Evolutionary conservation across 257 asterid genomes (phyloP), one percentile per base, ranked within the genome.

Genomic region (Leonotis leonurus): DNA sequence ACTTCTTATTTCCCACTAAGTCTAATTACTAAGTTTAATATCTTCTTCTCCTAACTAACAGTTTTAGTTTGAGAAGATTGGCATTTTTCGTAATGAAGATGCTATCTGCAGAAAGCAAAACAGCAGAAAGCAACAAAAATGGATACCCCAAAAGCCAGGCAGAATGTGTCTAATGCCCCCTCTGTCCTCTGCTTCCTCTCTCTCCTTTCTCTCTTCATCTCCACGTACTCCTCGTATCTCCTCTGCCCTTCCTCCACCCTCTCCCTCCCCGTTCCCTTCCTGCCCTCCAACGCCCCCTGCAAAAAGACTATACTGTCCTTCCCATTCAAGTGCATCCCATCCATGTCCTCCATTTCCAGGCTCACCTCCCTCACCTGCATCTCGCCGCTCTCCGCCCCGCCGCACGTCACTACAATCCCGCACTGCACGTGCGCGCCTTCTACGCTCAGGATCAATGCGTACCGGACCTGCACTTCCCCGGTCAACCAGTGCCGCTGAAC

Each of bases 401-500:
- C 79, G 83, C 95, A 86, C 64, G 85, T 87, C 75, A 83, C 84
- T 69, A 81, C 72, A 27, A 82, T 73, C 60, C 67, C 78, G 60
- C 85, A 86, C 76, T 71, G 81, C 78, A 79, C 93, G 36, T 65
- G 75, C 32, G 80, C 79, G 0, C 50, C 69, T 5, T 74, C 74
- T 1, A 16, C 68, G 44, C 71, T 35, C 4, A 80, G 69, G 43
- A 89, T 60, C n/a, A 95, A 64, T 2, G 83, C 83, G 14, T 77
- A 87, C 35, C 77, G 67, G 11, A 74, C 82, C 64, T 82, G 91
- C 17, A 87, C 75, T 54, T 93, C 97, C 9, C 94, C 90, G 3
- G 88, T 81, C 76, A 89, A 51, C 99, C 96, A 89, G 72, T 87
- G 97, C 20, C 86, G 85, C 17, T 80, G 80, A 20, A 78, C 82